Base-by-base conservation (phyloP, 805 yeast genomes). In the Kodamaea sagamina region DNA sequence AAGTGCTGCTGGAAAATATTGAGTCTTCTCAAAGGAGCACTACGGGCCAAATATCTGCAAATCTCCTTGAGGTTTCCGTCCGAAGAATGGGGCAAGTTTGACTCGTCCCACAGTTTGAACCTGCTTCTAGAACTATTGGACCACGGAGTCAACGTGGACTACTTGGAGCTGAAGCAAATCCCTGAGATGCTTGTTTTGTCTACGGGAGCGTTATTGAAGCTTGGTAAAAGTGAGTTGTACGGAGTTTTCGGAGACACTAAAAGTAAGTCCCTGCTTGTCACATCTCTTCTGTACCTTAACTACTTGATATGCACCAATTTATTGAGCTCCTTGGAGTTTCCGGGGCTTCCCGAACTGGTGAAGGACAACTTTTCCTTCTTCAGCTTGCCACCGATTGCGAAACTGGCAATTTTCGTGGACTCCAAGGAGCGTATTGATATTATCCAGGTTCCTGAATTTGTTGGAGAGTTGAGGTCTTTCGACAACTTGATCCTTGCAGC, bases 321-420 rank as follows among this genome's bases (percentile, higher is more conserved):
- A 17, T 41, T 44, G 37, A 24, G 16, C 26, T 16, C 12, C 7
- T 8, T 21, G n/a, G 34, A 17, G 27, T 21, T 8, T 18, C 6
- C 31, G 18, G 17, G 19, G 18, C 15, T 35, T 10, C 39, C 44
- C n/a, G 21, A 27, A 15, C 17, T 27, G 3, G 32, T 41, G 2
- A 15, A 18, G 6, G 31, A 41, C 13, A 48, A 48, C 12, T 61
- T 56, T 41, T 39, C 43, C 2, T 44, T 38, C 8, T 54, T 59
- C 19, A 39, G 44, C 6, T 37, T 59, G 21, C 68, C 71, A 3
- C 71, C 72, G 2, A 31, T 66, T 6, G 50, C 71, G 7, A 63
- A 61, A 39, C 55, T 65, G 9, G 52, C 49, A 28, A 46, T 46
- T 40, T 54, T 58, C 7, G 32, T 47, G 9, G 46, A 39, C 5